Conservation (phyloP, 1,284 basidiomycete genomes). For the Sphagnurus paluster region DNA sequence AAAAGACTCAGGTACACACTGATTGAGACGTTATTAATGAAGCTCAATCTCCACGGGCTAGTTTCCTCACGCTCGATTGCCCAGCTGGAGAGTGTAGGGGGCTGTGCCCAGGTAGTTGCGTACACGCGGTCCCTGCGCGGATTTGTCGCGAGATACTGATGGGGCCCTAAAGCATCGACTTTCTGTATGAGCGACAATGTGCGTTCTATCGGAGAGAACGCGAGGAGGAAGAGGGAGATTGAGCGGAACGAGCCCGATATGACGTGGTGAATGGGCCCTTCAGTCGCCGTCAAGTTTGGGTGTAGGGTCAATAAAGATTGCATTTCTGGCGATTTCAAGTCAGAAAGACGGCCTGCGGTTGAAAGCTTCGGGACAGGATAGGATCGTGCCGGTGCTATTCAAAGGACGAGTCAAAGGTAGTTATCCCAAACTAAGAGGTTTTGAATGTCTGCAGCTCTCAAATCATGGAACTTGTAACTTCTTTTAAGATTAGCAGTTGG, state of each 20-base stretch:
- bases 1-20: slow-evolving; percentile 29
- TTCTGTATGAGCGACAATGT: slow-evolving; percentile 41
- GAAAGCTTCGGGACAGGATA: too few relatives aligned
- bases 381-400: too few relatives aligned
- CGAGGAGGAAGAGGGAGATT: slow-evolving; percentile 45
- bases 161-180: slow-evolving; percentile 44
- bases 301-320: too few relatives aligned
- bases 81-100: slow-evolving; percentile 45
- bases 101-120: slow-evolving; percentile 48
- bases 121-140: slow-evolving; percentile 34
- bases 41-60: slow-evolving; percentile 30
- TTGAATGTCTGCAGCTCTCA: too few relatives aligned
- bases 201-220: slow-evolving; percentile 40
- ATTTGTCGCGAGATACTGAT: slow-evolving; percentile 45
- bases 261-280: slow-evolving; percentile 30
- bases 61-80: slow-evolving; percentile 27
- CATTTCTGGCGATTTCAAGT: too few relatives aligned
- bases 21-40: slow-evolving; percentile 43
- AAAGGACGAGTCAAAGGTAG: too few relatives aligned
- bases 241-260: slow-evolving; percentile 50
- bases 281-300: slow-evolving; percentile 13
- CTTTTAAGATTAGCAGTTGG: too few relatives aligned
- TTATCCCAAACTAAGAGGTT: too few relatives aligned
- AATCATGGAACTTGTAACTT: too few relatives aligned
- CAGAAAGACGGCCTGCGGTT: too few relatives aligned